These are phyloP conservation scores for Stemphylium lycopersici DNA, from an alignment of 2,329 filamentous ascomycete species.

Conservation along the genomic window DNA sequence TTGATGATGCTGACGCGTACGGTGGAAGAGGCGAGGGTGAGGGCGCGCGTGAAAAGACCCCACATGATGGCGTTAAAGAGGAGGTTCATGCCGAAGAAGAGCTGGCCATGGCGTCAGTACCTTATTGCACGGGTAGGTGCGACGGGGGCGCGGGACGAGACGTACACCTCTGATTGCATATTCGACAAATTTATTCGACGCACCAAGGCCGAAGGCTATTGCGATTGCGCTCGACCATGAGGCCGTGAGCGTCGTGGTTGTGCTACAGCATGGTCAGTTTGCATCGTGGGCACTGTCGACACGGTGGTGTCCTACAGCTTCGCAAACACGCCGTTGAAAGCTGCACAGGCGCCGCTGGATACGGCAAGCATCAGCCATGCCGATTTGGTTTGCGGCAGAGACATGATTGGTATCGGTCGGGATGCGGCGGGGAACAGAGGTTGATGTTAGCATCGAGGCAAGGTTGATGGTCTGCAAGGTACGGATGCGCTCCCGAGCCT, in stretches of 20 bases:
- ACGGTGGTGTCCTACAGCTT: conserved; percentile 66
- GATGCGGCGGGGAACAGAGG: conserved; percentile 3
- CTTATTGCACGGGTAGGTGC: not conserved
- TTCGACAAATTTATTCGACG: conserved; percentile 57
- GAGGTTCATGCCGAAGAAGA: conserved; percentile 77
- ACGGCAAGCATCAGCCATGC: conserved; percentile 69
- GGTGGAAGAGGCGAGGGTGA: conserved; percentile 75
- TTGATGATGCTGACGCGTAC: conserved; percentile 83
- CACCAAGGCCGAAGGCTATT: conserved; percentile 53
- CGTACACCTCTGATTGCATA: conserved; percentile 59
- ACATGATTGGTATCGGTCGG: conserved; percentile 24
- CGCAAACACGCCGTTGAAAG: conserved; percentile 82
- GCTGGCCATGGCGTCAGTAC: conserved; percentile 51
- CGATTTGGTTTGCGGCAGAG: conserved; percentile 28
- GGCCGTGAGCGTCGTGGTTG: conserved; percentile 65
- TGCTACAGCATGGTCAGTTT: conserved; percentile 50
- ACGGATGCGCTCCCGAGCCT: conserved; percentile 26
- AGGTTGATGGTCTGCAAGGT: conserved; percentile 20
- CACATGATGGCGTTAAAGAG: conserved; percentile 83
- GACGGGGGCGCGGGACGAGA: conserved; percentile 13
- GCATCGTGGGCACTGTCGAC: not conserved
- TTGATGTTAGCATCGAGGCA: conserved; percentile 4
- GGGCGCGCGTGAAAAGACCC: conserved; percentile 79
- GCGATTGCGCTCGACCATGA: conserved; percentile 59
- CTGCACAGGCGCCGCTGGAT: conserved; percentile 77